A percentile compares a stretch with the other conserved stretches of the same genome.
phyloP scores from a whole-genome alignment of 768 basidiomycete species.

The Naganishia kalamii region DNA sequence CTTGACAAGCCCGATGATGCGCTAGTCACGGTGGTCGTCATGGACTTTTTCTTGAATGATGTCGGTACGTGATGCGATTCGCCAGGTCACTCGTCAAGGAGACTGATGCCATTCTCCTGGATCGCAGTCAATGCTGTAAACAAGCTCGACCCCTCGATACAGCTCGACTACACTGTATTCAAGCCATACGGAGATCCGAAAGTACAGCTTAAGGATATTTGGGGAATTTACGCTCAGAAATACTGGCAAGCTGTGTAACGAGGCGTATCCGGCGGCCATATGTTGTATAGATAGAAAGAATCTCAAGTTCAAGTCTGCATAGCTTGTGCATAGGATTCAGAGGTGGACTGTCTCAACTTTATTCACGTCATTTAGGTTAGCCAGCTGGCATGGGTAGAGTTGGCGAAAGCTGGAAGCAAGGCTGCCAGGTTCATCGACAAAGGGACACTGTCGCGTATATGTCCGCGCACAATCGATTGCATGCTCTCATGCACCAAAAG shows the following conservation, averaged over 20 bases:
- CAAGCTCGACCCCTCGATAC: slow-evolving; percentile 29
- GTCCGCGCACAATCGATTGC: no score
- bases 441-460: no score
- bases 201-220: slow-evolving; percentile 34
- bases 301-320: no score
- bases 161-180: slow-evolving; percentile 27
- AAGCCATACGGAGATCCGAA: slow-evolving; percentile 34
- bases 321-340: no score
- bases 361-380: no score
- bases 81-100: neutral
- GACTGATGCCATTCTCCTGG: neutral
- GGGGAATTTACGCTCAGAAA: slow-evolving; percentile 37
- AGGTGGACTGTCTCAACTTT: no score
- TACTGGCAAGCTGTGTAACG: slow-evolving; percentile 26
- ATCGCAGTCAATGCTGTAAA: slow-evolving; percentile 38
- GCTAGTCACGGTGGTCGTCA: slow-evolving; percentile 37
- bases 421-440: no score
- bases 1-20: slow-evolving; percentile 30
- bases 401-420: neutral
- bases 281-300: neutral
- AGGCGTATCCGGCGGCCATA: neutral
- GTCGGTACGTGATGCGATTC: slow-evolving; percentile 33
- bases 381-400: no score
- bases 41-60: slow-evolving; percentile 44
- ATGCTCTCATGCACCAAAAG: no score